These are phyloP conservation scores for Aspergillus tanneri DNA, from an alignment of 2,329 filamentous ascomycete species.

Conservation along the genomic window DNA sequence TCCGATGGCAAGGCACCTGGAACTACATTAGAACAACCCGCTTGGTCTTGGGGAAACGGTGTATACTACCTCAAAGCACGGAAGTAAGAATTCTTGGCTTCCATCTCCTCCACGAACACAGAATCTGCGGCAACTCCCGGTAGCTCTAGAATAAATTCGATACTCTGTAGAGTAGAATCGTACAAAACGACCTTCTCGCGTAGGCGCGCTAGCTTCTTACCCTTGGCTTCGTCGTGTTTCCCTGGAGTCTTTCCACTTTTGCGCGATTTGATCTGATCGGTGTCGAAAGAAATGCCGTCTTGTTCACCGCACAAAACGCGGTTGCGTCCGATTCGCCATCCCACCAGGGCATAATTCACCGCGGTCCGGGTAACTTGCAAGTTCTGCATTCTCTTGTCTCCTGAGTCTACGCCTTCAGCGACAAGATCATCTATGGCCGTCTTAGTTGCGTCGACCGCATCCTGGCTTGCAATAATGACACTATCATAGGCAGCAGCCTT, in stretches of 20 bases:
- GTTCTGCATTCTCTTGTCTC: constrained; percentile 85
- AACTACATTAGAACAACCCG: background rate
- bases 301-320: constrained; percentile 78
- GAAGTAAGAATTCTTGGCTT: constrained; percentile 79
- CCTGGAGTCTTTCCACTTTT: constrained; percentile 54
- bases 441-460: constrained; percentile 90
- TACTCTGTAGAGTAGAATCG: constrained; percentile 83
- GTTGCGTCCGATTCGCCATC: constrained; percentile 92
- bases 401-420: constrained; percentile 77
- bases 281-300: constrained; percentile 66
- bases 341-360: constrained; percentile 90
- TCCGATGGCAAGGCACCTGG: constrained; percentile 76
- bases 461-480: constrained; percentile 84
- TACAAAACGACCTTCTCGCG: constrained; percentile 88
- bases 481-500: constrained; percentile 86
- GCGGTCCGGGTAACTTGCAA: constrained; percentile 89
- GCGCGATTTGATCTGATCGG: constrained; percentile 48
- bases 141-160: constrained; percentile 85
- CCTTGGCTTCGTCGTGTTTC: constrained; percentile 64
- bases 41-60: background rate
- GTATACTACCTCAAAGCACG: constrained; percentile 72
- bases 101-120: constrained; percentile 72
- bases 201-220: constrained; percentile 73
- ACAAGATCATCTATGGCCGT: constrained; percentile 87
- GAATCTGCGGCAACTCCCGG: constrained; percentile 85